Conservation (phyloP, 352 stramenopile genomes). For the Phytophthora vignae region DNA sequence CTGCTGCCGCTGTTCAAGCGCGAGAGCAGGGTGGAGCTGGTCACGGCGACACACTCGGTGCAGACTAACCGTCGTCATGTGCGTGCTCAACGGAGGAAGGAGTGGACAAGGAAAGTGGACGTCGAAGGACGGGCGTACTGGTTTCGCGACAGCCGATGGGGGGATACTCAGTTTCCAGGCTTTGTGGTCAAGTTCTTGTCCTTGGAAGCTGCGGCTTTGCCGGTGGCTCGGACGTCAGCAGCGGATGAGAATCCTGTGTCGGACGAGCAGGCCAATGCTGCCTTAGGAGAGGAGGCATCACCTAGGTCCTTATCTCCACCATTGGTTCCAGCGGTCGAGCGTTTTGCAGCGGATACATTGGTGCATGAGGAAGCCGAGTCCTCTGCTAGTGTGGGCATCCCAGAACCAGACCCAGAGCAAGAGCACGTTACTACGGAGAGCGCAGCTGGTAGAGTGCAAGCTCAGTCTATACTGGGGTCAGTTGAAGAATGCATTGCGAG, state of each 20-base stretch:
- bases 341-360: neutral
- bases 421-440: constrained; percentile 5
- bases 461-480: constrained; percentile 16
- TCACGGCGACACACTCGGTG: constrained; percentile 14
- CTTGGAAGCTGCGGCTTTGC: neutral
- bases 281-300: neutral
- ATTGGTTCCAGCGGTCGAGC: neutral
- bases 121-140: constrained; percentile 43
- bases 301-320: neutral
- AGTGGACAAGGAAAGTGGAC: constrained; percentile 56
- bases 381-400: constrained; percentile 7
- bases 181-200: constrained; percentile 28
- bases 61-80: constrained; percentile 20
- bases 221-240: neutral
- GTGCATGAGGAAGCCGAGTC: neutral
- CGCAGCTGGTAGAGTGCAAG: neutral
- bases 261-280: neutral
- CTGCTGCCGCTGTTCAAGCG: constrained; percentile 23
- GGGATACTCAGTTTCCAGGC: constrained; percentile 27
- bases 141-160: constrained; percentile 38
- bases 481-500: constrained; percentile 31
- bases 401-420: constrained; percentile 22
- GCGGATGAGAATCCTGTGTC: neutral
- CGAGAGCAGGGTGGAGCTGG: constrained; percentile 30
- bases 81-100: constrained; percentile 34